Conservation (phyloP, 805 yeast species). For the Candida arabinofermentans region DNA sequence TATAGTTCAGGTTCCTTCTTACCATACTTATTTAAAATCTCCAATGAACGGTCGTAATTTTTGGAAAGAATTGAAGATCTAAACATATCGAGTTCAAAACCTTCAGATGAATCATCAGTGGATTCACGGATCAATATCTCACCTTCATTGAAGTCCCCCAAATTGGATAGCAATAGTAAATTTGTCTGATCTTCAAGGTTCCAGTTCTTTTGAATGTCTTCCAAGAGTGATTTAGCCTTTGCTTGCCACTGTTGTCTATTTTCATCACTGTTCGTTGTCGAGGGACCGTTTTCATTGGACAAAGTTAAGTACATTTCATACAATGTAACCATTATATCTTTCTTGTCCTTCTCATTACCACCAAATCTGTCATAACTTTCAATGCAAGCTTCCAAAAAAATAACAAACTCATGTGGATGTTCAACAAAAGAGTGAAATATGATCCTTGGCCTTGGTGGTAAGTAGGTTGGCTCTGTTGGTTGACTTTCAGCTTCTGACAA, state of each 20-base stretch:
- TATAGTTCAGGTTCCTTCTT: slow-evolving; percentile 60
- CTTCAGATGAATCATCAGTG: slow-evolving; percentile 27
- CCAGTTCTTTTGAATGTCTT: slow-evolving; percentile 32
- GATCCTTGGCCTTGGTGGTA: slow-evolving; percentile 86
- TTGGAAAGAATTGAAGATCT: slow-evolving; percentile 57
- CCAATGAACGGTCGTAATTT: slow-evolving; percentile 54
- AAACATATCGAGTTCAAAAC: slow-evolving; percentile 57
- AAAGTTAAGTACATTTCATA: slow-evolving; percentile 76
- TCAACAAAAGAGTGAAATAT: slow-evolving; percentile 85
- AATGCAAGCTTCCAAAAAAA: slow-evolving; percentile 87
- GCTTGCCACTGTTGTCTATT: slow-evolving; percentile 52
- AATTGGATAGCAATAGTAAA: slow-evolving; percentile 52
- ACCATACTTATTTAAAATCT: slow-evolving; percentile 57
- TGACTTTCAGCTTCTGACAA: slow-evolving; percentile 14
- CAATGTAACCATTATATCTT: slow-evolving; percentile 70
- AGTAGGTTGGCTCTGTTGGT: slow-evolving; percentile 59
- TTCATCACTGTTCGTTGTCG: slow-evolving; percentile 27
- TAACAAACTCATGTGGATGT: slow-evolving; percentile 84
- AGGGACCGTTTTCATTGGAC: slow-evolving; percentile 31
- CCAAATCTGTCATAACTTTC: slow-evolving; percentile 74
- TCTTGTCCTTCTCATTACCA: slow-evolving; percentile 64
- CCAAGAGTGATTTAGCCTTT: slow-evolving; percentile 56
- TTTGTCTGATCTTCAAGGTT: slow-evolving; percentile 51
- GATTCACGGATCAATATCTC: slow-evolving; percentile 37
- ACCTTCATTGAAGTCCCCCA: slow-evolving; percentile 51